These are phyloP conservation scores for Paramecium caudatum DNA, from an alignment of 73 alveolate species.

Conservation along the genomic window DNA sequence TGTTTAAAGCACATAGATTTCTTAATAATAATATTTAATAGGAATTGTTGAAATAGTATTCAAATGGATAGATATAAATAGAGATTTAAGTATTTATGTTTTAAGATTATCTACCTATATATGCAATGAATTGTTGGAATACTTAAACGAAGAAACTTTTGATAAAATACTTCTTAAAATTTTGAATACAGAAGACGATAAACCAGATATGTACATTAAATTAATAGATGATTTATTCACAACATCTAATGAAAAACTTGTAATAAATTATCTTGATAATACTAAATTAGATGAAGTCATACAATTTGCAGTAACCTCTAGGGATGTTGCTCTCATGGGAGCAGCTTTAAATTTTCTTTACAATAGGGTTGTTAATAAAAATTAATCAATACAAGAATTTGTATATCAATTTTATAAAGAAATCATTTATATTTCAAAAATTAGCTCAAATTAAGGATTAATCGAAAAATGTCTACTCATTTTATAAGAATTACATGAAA, in stretches of 20 bases:
- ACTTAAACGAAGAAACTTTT: neutral
- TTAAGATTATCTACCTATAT: neutral
- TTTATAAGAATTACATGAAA: neutral
- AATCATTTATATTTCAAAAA: neutral
- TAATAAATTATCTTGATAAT: neutral
- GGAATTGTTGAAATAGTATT: neutral
- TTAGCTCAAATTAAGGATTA: neutral
- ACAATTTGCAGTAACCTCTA: neutral
- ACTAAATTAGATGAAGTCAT: neutral
- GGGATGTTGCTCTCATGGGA: neutral
- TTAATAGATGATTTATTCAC: conserved; percentile 3
- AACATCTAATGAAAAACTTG: neutral
- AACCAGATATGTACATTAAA: neutral
- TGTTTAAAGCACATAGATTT: neutral
- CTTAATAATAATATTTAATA: neutral
- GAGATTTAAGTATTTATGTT: neutral
- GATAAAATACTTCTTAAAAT: neutral
- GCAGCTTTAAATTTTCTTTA: conserved; percentile 8
- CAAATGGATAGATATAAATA: neutral
- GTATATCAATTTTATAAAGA: neutral
- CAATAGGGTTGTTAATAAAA: neutral
- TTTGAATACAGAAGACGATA: conserved; percentile 5
- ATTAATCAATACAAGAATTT: neutral
- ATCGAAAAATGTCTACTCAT: neutral
- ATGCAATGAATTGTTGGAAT: neutral